Evolutionary conservation across 768 basidiomycete species (phyloP).

Genomic region (Leccinum boreale): DNA sequence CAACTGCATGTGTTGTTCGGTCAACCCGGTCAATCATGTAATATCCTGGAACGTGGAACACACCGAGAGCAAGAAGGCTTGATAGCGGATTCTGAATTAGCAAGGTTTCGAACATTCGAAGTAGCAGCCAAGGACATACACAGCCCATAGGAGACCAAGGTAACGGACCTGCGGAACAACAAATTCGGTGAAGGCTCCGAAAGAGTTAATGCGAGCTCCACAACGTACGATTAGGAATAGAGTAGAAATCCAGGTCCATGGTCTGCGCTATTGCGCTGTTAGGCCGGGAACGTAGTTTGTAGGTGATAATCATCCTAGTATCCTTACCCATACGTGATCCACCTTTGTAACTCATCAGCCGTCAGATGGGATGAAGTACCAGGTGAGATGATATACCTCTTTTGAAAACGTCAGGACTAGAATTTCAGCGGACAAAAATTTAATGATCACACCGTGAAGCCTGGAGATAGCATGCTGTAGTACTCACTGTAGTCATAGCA

Average conservation of each 20-base stretch:
- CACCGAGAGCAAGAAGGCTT: neutral
- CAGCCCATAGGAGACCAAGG: neutral
- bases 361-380: neutral
- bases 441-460: neutral
- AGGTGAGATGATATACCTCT: slow-evolving; percentile 5
- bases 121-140: neutral
- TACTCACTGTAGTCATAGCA: slow-evolving; percentile 16
- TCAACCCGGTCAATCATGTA: neutral
- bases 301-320: neutral
- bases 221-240: neutral
- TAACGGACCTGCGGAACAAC: neutral
- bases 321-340: slow-evolving; percentile 1
- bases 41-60: neutral
- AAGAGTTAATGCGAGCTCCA: neutral
- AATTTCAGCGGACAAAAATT: neutral
- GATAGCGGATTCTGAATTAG: neutral
- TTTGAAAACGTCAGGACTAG: slow-evolving; percentile 12
- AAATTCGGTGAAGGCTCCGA: neutral
- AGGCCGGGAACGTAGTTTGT: neutral
- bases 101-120: neutral
- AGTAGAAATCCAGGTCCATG: neutral
- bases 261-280: neutral
- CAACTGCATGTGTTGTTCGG: neutral
- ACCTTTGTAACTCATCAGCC: neutral
- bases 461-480: neutral